These are phyloP conservation scores for Lachancea sp. DNA, from an alignment of 805 yeast genomes.

Conservation along the genomic window DNA sequence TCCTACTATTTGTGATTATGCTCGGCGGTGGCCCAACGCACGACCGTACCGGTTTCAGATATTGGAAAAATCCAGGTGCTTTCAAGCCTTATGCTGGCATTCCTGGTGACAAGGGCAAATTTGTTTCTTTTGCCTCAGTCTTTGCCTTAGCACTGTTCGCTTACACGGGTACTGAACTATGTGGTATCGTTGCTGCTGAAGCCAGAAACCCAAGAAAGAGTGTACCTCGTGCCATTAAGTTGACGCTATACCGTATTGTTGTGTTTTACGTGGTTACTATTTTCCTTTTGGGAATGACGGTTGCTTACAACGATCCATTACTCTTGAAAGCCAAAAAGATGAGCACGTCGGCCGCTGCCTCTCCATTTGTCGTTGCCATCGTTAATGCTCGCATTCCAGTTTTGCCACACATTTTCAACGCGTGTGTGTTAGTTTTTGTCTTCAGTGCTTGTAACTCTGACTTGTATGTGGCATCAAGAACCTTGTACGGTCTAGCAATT, in stretches of 20 bases:
- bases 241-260: conserved; percentile 63
- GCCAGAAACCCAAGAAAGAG: conserved; percentile 60
- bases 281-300: conserved; percentile 61
- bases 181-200: conserved; percentile 71
- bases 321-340: conserved; percentile 46
- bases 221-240: conserved; percentile 64
- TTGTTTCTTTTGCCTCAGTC: conserved; percentile 56
- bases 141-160: conserved; percentile 65
- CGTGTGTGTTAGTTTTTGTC: conserved; percentile 67
- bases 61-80: conserved; percentile 66
- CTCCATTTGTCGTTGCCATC: conserved; percentile 82
- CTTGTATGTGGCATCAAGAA: conserved; percentile 70
- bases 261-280: conserved; percentile 58
- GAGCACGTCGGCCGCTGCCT: conserved; percentile 58
- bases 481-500: conserved; percentile 62
- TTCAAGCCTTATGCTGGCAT: conserved; percentile 41
- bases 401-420: conserved; percentile 71
- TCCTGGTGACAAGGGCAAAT: conserved; percentile 45
- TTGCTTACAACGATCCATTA: conserved; percentile 48
- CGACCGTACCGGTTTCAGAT: conserved; percentile 68
- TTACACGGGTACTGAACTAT: conserved; percentile 61
- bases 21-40: conserved; percentile 75
- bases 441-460: conserved; percentile 79
- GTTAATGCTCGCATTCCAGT: conserved; percentile 53
- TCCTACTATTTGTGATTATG: conserved; percentile 57